These are phyloP conservation scores for Dactylellina sp. DNA, from an alignment of 2,329 filamentous ascomycete species.

Conservation along the genomic window DNA sequence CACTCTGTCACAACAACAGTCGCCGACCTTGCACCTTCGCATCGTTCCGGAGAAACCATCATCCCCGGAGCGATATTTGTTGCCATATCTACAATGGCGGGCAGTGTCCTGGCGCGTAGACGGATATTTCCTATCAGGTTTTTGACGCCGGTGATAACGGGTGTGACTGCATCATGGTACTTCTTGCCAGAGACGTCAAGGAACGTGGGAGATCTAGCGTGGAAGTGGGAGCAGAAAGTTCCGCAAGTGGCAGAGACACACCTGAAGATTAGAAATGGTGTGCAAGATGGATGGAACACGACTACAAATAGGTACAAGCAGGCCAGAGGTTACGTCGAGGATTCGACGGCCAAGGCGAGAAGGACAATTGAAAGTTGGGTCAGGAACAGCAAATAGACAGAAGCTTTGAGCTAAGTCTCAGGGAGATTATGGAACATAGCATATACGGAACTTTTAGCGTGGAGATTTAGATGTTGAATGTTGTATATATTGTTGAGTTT, in stretches of 20 bases:
- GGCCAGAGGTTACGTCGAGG: slow-evolving; percentile 77
- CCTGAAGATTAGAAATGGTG: slow-evolving; percentile 75
- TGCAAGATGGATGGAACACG: slow-evolving; percentile 77
- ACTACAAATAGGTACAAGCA: slow-evolving; percentile 79
- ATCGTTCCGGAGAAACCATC: slow-evolving; percentile 85
- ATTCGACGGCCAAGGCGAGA: slow-evolving; percentile 64
- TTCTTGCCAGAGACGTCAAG: slow-evolving; percentile 89
- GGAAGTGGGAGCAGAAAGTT: slow-evolving; percentile 92
- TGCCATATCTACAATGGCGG: slow-evolving; percentile 92
- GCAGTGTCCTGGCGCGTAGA: slow-evolving; percentile 89
- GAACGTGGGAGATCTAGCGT: slow-evolving; percentile 86
- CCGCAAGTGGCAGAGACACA: slow-evolving; percentile 86
- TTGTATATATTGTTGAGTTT: slow-evolving; percentile 21
- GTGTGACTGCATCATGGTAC: slow-evolving; percentile 83
- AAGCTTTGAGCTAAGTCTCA: background rate
- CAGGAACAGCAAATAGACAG: slow-evolving; percentile 73
- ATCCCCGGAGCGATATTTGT: slow-evolving; percentile 93
- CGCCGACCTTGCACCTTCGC: slow-evolving; percentile 85
- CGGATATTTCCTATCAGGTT: slow-evolving; percentile 85
- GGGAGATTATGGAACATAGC: background rate
- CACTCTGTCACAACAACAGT: slow-evolving; percentile 89
- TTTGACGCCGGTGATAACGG: slow-evolving; percentile 80
- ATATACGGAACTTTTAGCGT: slow-evolving; percentile 9
- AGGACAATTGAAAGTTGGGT: slow-evolving; percentile 89
- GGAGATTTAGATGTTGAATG: slow-evolving; percentile 14